These are phyloP conservation scores for Sonneratia caseolaris DNA, from an alignment of 345 rosid genomes.

Conservation along the genomic window DNA sequence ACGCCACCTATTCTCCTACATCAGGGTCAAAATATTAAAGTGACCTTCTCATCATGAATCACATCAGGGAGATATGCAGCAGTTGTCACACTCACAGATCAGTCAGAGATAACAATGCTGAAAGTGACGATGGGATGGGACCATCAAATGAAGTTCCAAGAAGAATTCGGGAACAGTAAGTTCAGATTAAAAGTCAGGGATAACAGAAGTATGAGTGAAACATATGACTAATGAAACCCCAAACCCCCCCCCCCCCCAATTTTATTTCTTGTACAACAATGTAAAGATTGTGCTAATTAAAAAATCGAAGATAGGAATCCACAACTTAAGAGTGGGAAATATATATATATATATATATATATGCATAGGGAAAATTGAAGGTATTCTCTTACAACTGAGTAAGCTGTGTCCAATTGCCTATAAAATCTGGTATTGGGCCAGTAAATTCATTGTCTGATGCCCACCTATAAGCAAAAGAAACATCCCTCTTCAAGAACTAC, in stretches of 20 bases:
- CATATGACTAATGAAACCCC: not conserved
- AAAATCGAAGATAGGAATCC: not conserved
- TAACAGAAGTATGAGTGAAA: not conserved
- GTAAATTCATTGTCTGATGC: conserved; percentile 36
- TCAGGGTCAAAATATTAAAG: not conserved
- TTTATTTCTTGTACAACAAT: no score
- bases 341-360: not conserved
- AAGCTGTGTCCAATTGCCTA: conserved; percentile 45
- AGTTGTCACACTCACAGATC: conserved; percentile 3
- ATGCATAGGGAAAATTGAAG: not conserved
- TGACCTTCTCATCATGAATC: not conserved
- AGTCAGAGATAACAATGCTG: not conserved
- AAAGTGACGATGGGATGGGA: conserved; percentile 7
- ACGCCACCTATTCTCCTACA: conserved; percentile 11
- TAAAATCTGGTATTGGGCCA: conserved; percentile 48
- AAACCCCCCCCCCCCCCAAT: no score
- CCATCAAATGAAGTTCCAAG: conserved; percentile 5
- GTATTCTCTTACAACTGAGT: conserved; percentile 26
- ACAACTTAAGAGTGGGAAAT: not conserved
- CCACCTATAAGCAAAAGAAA: conserved; percentile 21
- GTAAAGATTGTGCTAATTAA: not conserved
- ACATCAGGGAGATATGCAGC: not conserved
- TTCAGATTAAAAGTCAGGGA: not conserved
- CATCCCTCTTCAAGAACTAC: not conserved
- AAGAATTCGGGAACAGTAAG: not conserved